A percentile compares a stretch with the other conserved stretches of the same genome.
phyloP scores from a whole-genome alignment of 352 stramenopile genomes.

The Globisporangium nagaii region DNA sequence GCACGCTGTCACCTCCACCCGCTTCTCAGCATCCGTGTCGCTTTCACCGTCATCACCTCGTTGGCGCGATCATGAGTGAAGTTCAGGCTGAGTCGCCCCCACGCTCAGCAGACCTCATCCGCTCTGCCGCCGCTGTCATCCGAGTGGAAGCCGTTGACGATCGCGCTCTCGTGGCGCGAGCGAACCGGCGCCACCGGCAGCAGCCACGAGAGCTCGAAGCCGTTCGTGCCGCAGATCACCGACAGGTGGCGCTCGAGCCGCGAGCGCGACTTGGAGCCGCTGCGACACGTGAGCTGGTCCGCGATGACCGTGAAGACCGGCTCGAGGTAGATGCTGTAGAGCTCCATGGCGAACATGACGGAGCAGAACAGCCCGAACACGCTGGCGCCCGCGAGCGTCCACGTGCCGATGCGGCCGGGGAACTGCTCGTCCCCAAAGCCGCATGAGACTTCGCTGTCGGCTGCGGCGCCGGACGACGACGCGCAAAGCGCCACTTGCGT shows the following conservation, averaged over 20 bases:
- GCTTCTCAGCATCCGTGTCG: no score
- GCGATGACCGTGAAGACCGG: slow-evolving; percentile 45
- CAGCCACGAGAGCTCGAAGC: slow-evolving; percentile 58
- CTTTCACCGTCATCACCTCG: background rate
- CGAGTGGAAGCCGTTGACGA: slow-evolving; percentile 51
- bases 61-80: no score
- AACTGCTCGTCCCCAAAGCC: slow-evolving; percentile 54
- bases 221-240: slow-evolving; percentile 72
- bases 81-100: no score
- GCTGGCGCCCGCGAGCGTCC: slow-evolving; percentile 54
- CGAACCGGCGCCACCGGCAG: slow-evolving; percentile 40
- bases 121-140: slow-evolving; percentile 1
- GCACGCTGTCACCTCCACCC: no score
- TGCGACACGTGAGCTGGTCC: slow-evolving; percentile 45
- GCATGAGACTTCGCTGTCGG: slow-evolving; percentile 43
- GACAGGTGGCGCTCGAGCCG: slow-evolving; percentile 62
- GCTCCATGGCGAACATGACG: slow-evolving; percentile 75
- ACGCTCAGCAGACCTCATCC: slow-evolving; percentile 26
- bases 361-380: slow-evolving; percentile 75
- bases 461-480: slow-evolving; percentile 2
- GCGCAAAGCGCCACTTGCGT: slow-evolving; percentile 47
- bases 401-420: slow-evolving; percentile 58
- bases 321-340: slow-evolving; percentile 71
- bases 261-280: slow-evolving; percentile 55
- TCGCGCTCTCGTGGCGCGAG: slow-evolving; percentile 49